Percentiles rank a stretch among this genome's conserved stretches.
Evolutionary conservation across 2,329 filamentous ascomycete genomes (phyloP).

Genomic region (Ophiostoma perfectum): DNA sequence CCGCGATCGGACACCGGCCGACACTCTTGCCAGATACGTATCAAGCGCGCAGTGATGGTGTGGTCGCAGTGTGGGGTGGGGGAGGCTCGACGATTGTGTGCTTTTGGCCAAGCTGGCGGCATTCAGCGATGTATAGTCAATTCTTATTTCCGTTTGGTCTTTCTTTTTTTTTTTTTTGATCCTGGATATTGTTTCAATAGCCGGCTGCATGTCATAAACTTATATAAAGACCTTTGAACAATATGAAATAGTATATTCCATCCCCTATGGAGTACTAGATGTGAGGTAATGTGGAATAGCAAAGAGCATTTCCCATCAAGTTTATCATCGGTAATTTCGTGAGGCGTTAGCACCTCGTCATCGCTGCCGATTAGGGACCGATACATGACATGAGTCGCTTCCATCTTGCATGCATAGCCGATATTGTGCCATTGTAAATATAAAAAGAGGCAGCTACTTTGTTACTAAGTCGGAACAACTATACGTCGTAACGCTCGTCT

Average conservation of each 20-base stretch:
- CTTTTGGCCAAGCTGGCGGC: slow-evolving; percentile 6
- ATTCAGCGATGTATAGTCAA: background rate
- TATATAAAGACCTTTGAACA: no score
- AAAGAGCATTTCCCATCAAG: background rate
- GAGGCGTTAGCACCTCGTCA: background rate
- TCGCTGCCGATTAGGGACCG: background rate
- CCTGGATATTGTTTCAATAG: no score
- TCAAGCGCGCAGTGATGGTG: slow-evolving; percentile 4
- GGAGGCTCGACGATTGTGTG: slow-evolving; percentile 2
- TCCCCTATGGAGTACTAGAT: background rate
- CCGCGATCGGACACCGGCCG: slow-evolving; percentile 1
- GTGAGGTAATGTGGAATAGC: background rate
- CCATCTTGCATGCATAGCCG: background rate
- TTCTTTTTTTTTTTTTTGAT: background rate
- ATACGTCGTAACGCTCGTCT: no score
- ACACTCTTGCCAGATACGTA: background rate
- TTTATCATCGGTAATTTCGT: background rate
- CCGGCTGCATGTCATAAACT: no score
- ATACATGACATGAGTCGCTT: background rate
- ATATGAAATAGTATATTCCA: background rate
- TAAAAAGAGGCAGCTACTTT: background rate
- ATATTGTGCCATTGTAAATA: background rate
- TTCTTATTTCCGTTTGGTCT: background rate
- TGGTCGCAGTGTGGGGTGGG: background rate
- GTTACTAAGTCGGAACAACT: no score